A percentile compares a stretch with the other conserved stretches of the same genome.
These are phyloP conservation scores for Combretum micranthum DNA, from an alignment of 345 rosid species.

Conservation along the genomic window DNA sequence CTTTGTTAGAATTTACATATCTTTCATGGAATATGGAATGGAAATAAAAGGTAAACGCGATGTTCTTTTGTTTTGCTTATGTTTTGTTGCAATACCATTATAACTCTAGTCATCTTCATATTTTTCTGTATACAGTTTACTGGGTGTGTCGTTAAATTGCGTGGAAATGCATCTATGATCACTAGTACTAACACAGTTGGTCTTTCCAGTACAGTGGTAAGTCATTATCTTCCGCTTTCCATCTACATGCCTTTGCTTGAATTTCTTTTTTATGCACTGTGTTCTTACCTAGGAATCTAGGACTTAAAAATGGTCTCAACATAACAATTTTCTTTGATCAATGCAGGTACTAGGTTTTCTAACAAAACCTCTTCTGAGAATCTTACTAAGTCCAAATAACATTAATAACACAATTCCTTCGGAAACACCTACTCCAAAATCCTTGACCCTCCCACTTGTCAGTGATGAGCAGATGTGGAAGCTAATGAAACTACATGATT, in stretches of 20 bases:
- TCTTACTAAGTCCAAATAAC: conserved; percentile 21
- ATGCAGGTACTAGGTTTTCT: conserved; percentile 32
- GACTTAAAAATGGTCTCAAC: too few species aligned
- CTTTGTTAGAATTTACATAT: not conserved
- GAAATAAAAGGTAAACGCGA: too few species aligned
- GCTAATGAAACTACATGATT: too few species aligned
- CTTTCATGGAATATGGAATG: not conserved
- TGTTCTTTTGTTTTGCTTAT: too few species aligned
- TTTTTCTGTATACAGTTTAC: conserved; percentile 22
- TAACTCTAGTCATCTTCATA: not conserved
- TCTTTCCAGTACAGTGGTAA: conserved; percentile 42
- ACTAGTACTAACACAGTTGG: conserved; percentile 39
- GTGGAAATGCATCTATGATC: conserved; percentile 38
- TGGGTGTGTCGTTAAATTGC: conserved; percentile 21
- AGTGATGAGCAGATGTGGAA: too few species aligned
- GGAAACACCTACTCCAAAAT: conserved; percentile 24
- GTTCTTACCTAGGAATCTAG: too few species aligned
- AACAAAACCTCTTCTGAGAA: conserved; percentile 29
- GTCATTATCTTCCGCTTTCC: not conserved
- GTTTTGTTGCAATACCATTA: too few species aligned
- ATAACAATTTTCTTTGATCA: not conserved
- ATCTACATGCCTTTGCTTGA: too few species aligned
- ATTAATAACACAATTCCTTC: conserved; percentile 11
- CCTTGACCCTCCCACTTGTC: conserved; percentile 22
- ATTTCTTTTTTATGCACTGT: too few species aligned